Evolutionary conservation across 1,284 basidiomycete genomes (phyloP), one percentile per base, ranked within the genome.

Genomic region (Cryptococcus hybrid): DNA sequence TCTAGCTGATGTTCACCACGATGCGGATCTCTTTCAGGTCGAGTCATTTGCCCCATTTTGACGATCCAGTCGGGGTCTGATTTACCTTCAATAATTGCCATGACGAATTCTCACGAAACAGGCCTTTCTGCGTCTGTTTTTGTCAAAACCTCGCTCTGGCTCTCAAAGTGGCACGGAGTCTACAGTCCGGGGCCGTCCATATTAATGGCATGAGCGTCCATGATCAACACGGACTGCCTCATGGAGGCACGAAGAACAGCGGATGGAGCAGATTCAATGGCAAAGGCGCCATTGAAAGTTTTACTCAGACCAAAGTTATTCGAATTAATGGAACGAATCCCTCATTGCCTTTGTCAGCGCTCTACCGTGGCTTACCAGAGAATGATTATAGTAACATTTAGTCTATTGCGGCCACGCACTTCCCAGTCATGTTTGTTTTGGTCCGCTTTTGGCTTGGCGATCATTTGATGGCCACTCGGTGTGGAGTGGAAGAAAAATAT

Each of bases 131-230:
- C 62, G 5, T 59, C 62, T 24, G 59, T 71, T 73, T 65, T 56
- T 54, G 60, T 7, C 42, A 48, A 5, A 61, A 68, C 50, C 47
- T 60, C 15, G 34, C 46, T 13, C 24, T 57, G 36, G 68, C 66
- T 1, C 30, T 70, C 9, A 51, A 56, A 12, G 52, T 71, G 7
- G 67, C 68, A 1, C 57, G 54, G n/a, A 18, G 57, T 30, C 42
- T 73, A 7, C 65, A 71, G 24, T 52, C 49, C 11, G 67, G 67
- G 2, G 57, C 61, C 18, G 66, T 76, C 8, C 72, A 76, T 58
- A 62, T 76, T 54, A 76, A 76, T 52, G 67, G 64, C 0, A 69
- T 69, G 60, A 73, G 71, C 2, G 59, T 74, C 0, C 70, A 75
- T 55, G 71, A 75, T 54, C 63, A 73, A 44, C 61, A 68, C 12